A percentile compares a stretch with the other conserved stretches of the same genome.
Evolutionary conservation across 2,329 filamentous ascomycete genomes (phyloP).

Genomic region (Diaporthe vexans): DNA sequence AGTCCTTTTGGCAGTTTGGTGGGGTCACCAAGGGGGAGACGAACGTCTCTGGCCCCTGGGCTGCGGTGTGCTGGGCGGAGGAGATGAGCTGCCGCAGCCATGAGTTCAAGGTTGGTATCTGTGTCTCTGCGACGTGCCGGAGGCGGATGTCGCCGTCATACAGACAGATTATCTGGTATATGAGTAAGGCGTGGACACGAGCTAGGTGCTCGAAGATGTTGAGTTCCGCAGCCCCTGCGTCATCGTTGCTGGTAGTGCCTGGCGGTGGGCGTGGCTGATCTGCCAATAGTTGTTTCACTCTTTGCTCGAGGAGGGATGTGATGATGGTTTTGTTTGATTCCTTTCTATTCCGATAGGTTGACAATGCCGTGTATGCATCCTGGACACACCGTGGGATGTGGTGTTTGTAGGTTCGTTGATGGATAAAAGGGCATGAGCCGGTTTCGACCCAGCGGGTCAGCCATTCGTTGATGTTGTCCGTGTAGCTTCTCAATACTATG

Average conservation of each 20-base stretch:
- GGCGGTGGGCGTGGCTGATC: slow-evolving; percentile 3
- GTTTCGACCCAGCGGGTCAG: slow-evolving; percentile 47
- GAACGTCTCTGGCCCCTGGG: slow-evolving; percentile 19
- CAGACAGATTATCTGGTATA: slow-evolving; percentile 64
- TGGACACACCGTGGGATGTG: slow-evolving; percentile 48
- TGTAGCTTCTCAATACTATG: slow-evolving; percentile 36
- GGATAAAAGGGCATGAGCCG: slow-evolving; percentile 51
- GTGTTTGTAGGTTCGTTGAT: slow-evolving; percentile 47
- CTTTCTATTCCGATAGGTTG: slow-evolving; percentile 44
- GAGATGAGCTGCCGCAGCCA: slow-evolving; percentile 36
- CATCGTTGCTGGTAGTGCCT: background rate
- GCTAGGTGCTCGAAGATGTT: slow-evolving; percentile 52
- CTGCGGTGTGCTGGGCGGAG: slow-evolving; percentile 10
- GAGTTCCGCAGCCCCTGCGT: background rate
- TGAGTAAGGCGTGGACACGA: slow-evolving; percentile 61
- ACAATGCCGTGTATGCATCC: slow-evolving; percentile 48
- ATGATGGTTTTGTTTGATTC: slow-evolving; percentile 38
- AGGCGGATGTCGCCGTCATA: slow-evolving; percentile 64
- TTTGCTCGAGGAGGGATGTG: slow-evolving; percentile 40
- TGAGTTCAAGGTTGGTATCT: slow-evolving; percentile 28
- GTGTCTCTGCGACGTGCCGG: slow-evolving; percentile 54
- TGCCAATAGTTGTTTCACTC: slow-evolving; percentile 36
- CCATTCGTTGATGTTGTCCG: slow-evolving; percentile 45
- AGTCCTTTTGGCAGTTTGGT: background rate
- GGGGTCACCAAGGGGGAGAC: slow-evolving; percentile 1